phyloP scores from a whole-genome alignment of 768 basidiomycete species.

The Hypholoma fasciculare region DNA sequence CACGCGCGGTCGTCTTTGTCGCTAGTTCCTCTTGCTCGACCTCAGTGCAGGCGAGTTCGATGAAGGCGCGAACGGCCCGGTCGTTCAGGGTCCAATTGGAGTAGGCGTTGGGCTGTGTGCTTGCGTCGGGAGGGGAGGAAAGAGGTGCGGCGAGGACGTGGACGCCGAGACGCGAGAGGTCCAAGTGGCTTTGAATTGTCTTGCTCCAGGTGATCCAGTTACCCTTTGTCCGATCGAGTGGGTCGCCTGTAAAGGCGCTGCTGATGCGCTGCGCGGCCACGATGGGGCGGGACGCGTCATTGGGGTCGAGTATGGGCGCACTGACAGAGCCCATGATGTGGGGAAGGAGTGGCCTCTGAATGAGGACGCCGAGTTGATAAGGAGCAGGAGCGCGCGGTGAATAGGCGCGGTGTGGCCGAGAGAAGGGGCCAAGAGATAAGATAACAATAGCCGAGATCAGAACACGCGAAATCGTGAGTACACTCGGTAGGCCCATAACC shows the following conservation, averaged over 20 bases:
- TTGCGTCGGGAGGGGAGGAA: not conserved
- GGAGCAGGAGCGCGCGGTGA: not conserved
- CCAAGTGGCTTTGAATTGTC: not conserved
- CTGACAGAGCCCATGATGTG: too few relatives aligned
- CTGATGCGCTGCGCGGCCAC: not conserved
- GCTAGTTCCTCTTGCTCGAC: constrained; percentile 2
- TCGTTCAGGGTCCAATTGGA: too few relatives aligned
- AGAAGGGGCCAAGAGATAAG: constrained; percentile 2
- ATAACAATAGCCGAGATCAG: not conserved
- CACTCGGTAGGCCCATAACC: constrained; percentile 19
- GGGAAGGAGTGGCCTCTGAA: not conserved
- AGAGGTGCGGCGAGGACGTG: not conserved
- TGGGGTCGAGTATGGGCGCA: not conserved
- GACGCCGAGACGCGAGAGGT: not conserved
- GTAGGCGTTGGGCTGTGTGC: too few relatives aligned
- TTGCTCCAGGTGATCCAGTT: constrained; percentile 13
- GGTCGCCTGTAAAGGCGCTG: not conserved
- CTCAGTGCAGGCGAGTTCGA: not conserved
- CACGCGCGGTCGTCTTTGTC: not conserved
- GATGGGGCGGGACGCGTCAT: not conserved
- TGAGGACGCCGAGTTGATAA: too few relatives aligned
- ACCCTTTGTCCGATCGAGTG: constrained; percentile 2
- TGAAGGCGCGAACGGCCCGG: not conserved
- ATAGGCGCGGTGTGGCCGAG: not conserved
- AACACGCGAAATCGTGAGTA: not conserved